phyloP scores from a whole-genome alignment of 805 yeast genomes.

The Candida broadrunensis region DNA sequence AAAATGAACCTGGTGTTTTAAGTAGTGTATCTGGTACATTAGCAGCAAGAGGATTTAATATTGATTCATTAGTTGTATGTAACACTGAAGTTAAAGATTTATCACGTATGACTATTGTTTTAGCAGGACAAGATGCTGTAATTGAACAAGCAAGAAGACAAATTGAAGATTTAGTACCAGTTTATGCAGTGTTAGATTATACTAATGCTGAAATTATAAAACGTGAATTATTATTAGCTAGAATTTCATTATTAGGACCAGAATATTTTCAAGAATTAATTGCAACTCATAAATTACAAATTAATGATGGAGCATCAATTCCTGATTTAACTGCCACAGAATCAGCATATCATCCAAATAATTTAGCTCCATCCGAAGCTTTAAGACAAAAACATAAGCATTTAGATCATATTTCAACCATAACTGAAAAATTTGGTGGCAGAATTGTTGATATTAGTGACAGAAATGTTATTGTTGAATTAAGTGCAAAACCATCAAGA shows the following conservation, averaged over 20 bases:
- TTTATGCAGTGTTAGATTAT: conserved; percentile 95
- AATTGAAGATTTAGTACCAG: conserved; percentile 96
- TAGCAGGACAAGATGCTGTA: conserved; percentile 92
- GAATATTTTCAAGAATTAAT: conserved; percentile 95
- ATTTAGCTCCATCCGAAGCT: conserved; percentile 86
- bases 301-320: conserved; percentile 36
- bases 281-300: conserved; percentile 68
- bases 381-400: conserved; percentile 91
- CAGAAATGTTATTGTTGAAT: conserved; percentile 90
- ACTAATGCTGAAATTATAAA: conserved; percentile 84
- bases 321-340: conserved; percentile 44
- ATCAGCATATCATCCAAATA: conserved; percentile 76
- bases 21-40: conserved; percentile 90
- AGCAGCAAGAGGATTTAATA: conserved; percentile 98
- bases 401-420: conserved; percentile 75
- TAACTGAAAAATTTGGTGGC: conserved; percentile 89
- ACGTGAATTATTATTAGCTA: conserved; percentile 87
- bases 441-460: conserved; percentile 88
- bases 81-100: conserved; percentile 94
- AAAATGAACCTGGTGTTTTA: conserved; percentile 97
- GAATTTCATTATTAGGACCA: conserved; percentile 94
- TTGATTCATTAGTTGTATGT: conserved; percentile 95
- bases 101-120: conserved; percentile 94
- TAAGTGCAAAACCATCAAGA: conserved; percentile 90
- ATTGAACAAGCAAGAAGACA: conserved; percentile 98